Evolutionary conservation across 371 early-diverging fungal species (phyloP), one percentile per base, ranked within the genome.

Genomic region (Mortierella sp.): DNA sequence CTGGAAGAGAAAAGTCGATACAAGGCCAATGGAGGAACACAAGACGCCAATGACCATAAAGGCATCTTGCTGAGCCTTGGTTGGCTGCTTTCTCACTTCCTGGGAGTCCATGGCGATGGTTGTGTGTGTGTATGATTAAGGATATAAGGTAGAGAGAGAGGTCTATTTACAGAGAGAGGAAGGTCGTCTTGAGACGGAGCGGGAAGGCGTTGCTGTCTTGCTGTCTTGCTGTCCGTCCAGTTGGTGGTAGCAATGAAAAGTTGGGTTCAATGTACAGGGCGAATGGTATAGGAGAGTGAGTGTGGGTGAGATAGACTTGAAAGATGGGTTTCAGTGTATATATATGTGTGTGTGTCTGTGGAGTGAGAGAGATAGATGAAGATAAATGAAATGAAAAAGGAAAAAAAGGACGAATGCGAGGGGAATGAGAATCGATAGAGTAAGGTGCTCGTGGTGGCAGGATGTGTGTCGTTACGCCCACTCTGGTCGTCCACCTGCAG

Each of bases 1-100:
- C 24, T 82, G 83, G 29, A 82, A 82, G 63, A 82, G 71, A 63
- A 47, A 48, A 1, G 83, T 82, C 2, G 83, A 61, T n/a, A 69
- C 0, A n/a, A 77, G 26, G 11, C 77, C 71, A 26, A 72, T 68
- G 31, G 66, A n/a, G 13, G 64, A 58, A 16, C 68, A 22, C n/a
- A 72, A 40, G 16, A 55, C 5, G 2, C 68, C 77, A 9, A 82
- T 22, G 64, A 34, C 43, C 40, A 82, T 37, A n/a, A 82, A 34
- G 44, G 72, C 55, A 16, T 29, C 31, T 31, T 55, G 29, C 16
- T 55, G 55, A 2, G 55, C 55, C 55, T 55, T 31, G 14, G 55
- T 16, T 16, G 55, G 55, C 19, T 55, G 9, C 0, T 53, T 53
- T 53, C n/a, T n/a, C n/a, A n/a, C n/a, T n/a, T n/a, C n/a, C n/a